Base-by-base conservation (phyloP, 2,329 filamentous ascomycete species). In the Curvularia sp. region DNA sequence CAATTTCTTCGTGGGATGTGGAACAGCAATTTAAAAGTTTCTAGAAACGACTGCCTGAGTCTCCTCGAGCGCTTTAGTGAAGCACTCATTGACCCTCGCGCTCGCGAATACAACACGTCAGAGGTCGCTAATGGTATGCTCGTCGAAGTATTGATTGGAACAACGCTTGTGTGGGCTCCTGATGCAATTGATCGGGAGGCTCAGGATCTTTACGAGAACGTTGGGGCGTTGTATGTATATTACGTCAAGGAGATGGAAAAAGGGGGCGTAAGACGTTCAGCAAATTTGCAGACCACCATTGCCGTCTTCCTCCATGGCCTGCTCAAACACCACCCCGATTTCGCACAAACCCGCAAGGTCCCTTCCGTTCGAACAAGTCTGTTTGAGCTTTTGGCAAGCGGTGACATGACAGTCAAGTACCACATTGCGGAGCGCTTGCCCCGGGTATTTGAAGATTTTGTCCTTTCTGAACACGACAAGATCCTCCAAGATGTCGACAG, bases 401-500 rank as follows among this genome's bases (percentile, higher is more conserved):
- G 89, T 0, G 82, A 86, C 53, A 86, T 94, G 68, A 76, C 82
- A 10, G 89, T 95, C 47, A 95, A 96, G 69, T 93, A 90, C 69
- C 86, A 85, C 58, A 85, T 97, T 53, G 89, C 90, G 0, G 81
- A 86, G 55, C 83, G 84, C 2, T 80, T 98, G 18, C 86, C 92
- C 0, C 81, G 82, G 5, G 83, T 99, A 26, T 99, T 99, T 74
- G 85, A 87, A 12, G 84, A 91, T 1, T 98, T 91, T 70, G 84
- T 93, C n/a, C 83, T 97, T 1, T 89, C 89, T 65, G 83, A 89
- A 46, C 95, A 99, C 67, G 91, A 96, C 57, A 86, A 88, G 5
- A 86, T 98, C 13, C 92, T 97, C 63, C 84, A 92, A 35, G 92
- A 98, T 71, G 85, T 99, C 12, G 80, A 96, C n/a, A 83, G 86